Conservation (phyloP, 495 filamentous ascomycete genomes). For the Neurospora terricola region DNA sequence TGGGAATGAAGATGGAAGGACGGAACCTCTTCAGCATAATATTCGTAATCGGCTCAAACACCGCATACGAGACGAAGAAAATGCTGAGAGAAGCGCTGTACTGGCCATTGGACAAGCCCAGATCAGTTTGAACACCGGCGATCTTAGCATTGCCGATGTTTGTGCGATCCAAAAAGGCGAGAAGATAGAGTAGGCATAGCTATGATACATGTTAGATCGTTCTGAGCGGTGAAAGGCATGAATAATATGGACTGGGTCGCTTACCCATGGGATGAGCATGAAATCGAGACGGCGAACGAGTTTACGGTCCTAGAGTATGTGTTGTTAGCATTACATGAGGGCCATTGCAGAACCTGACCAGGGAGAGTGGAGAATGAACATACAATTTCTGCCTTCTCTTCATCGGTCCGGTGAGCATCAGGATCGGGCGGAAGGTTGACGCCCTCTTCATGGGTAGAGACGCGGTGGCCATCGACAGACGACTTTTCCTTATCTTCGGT, state of each 20-base stretch:
- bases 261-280: slow-evolving; percentile 62
- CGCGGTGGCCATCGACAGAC: slow-evolving; percentile 20
- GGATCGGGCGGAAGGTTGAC: slow-evolving; percentile 39
- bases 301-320: slow-evolving; percentile 44
- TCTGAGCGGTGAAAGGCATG: background rate
- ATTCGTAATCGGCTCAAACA: slow-evolving; percentile 84
- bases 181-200: slow-evolving; percentile 75
- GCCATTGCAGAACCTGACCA: background rate
- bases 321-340: background rate
- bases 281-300: slow-evolving; percentile 64
- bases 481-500: slow-evolving; percentile 18
- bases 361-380: slow-evolving; percentile 9
- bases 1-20: slow-evolving; percentile 49
- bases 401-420: slow-evolving; percentile 56
- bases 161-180: slow-evolving; percentile 73
- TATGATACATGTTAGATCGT: slow-evolving; percentile 8
- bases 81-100: slow-evolving; percentile 75
- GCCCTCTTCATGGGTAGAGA: slow-evolving; percentile 17
- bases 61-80: slow-evolving; percentile 86
- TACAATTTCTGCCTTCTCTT: slow-evolving; percentile 59
- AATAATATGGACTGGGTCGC: background rate
- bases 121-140: slow-evolving; percentile 54
- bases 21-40: slow-evolving; percentile 66
- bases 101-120: slow-evolving; percentile 43
- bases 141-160: slow-evolving; percentile 89